Evolutionary conservation across 2,329 filamentous ascomycete species (phyloP).

Genomic region (Neocatenulostroma microsporum): DNA sequence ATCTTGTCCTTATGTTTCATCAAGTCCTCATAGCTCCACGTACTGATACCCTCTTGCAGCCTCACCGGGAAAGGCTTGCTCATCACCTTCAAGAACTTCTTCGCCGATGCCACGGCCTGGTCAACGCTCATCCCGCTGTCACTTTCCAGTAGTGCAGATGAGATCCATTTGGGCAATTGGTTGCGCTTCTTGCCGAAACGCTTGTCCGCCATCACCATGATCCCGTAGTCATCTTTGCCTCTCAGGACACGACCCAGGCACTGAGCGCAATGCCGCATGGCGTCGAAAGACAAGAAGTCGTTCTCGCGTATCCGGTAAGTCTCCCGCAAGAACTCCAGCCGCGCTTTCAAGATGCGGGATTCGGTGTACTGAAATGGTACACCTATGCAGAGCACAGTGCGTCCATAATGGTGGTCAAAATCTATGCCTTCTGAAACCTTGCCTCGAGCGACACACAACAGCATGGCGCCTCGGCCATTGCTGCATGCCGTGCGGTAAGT

Average conservation of each 20-base stretch:
- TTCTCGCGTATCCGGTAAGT: conserved; percentile 96
- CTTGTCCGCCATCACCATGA: conserved; percentile 95
- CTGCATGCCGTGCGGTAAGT: conserved; percentile 97
- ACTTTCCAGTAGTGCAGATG: conserved; percentile 72
- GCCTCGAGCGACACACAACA: conserved; percentile 90
- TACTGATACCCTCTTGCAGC: conserved; percentile 87
- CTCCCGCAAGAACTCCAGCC: conserved; percentile 91
- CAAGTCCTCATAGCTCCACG: conserved; percentile 77
- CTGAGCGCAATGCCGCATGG: conserved; percentile 97
- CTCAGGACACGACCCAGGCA: conserved; percentile 89
- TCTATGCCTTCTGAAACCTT: conserved; percentile 98
- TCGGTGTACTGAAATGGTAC: conserved; percentile 99
- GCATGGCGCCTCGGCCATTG: conserved; percentile 86
- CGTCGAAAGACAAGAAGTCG: conserved; percentile 96
- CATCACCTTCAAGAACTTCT: conserved; percentile 85
- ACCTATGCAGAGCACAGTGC: conserved; percentile 90
- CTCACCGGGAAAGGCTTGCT: conserved; percentile 76
- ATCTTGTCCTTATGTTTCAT: conserved; percentile 68
- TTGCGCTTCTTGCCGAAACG: conserved; percentile 84
- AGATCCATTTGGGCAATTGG: conserved; percentile 96
- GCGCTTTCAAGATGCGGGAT: conserved; percentile 89
- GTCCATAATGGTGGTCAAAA: conserved; percentile 97
- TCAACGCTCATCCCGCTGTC: conserved; percentile 90
- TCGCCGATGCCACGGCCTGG: conserved; percentile 83
- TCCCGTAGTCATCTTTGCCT: conserved; percentile 98